A percentile compares a stretch with the other conserved stretches of the same genome.
These are phyloP conservation scores for Xerocomus nothofagi DNA, from an alignment of 1,284 basidiomycete genomes.

Conservation along the genomic window DNA sequence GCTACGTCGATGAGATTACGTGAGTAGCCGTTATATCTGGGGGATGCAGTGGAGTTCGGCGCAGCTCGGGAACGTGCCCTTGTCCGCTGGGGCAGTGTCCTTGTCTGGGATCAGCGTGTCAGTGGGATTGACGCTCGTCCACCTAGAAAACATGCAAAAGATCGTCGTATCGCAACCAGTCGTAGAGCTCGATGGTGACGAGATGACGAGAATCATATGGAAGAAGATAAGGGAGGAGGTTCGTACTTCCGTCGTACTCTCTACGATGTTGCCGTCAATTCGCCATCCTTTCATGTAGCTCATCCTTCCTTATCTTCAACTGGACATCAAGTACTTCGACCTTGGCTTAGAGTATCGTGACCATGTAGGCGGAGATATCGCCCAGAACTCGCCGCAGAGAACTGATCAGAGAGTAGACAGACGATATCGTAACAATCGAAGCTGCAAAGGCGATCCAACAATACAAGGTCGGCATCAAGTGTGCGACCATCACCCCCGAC, in stretches of 20 bases:
- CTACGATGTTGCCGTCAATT: neutral
- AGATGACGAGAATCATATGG: conserved; percentile 99
- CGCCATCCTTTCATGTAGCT: conserved; percentile 52
- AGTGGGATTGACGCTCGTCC: conserved; percentile 8
- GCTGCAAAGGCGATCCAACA: conserved; percentile 90
- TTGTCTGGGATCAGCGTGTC: neutral
- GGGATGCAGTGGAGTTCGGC: neutral
- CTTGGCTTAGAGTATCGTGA: conserved; percentile 92
- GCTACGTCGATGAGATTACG: conserved; percentile 29
- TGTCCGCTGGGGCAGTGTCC: neutral
- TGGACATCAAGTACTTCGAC: conserved; percentile 99
- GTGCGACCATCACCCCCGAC: conserved; percentile 98
- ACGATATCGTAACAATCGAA: conserved; percentile 92
- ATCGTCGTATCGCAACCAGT: conserved; percentile 91
- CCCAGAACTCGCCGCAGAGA: neutral
- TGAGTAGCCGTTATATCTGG: conserved; percentile 22
- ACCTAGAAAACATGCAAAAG: conserved; percentile 41
- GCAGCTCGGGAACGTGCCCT: neutral
- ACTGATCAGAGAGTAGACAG: conserved; percentile 56
- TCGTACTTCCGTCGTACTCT: conserved; percentile 24
- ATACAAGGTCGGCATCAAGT: conserved; percentile 92
- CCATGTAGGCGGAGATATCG: conserved; percentile 49
- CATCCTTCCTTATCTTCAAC: conserved; percentile 91
- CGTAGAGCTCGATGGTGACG: conserved; percentile 96
- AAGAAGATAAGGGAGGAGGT: conserved; percentile 98